phyloP scores from a whole-genome alignment of 768 basidiomycete species.

The Mycena chlorophos region DNA sequence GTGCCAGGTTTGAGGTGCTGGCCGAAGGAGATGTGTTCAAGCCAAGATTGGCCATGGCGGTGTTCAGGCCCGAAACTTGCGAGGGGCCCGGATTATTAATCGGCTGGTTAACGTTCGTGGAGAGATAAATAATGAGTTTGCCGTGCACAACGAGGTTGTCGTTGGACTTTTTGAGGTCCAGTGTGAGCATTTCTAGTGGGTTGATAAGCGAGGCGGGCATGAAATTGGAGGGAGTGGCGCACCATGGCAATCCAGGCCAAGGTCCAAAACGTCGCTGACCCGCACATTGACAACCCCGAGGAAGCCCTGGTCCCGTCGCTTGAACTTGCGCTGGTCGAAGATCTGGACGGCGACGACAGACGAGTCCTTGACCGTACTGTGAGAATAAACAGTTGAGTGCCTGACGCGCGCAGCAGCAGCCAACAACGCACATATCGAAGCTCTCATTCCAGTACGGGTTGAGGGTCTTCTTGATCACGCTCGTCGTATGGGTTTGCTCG shows the following conservation, averaged over 20 bases:
- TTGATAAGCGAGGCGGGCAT: slow-evolving; percentile 6
- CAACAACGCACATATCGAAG: slow-evolving; percentile 82
- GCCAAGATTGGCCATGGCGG: slow-evolving; percentile 61
- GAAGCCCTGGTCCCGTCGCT: slow-evolving; percentile 96
- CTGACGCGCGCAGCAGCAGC: not conserved
- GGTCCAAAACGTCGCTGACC: slow-evolving; percentile 86
- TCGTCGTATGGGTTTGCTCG: slow-evolving; percentile 95
- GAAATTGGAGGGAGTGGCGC: slow-evolving; percentile 26
- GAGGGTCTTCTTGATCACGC: slow-evolving; percentile 93
- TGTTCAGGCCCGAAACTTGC: slow-evolving; percentile 58
- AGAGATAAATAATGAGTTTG: slow-evolving; percentile 94
- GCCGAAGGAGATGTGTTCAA: slow-evolving; percentile 60
- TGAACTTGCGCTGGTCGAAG: slow-evolving; percentile 99
- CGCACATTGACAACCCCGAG: slow-evolving; percentile 95
- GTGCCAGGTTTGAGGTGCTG: slow-evolving; percentile 53
- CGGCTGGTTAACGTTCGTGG: slow-evolving; percentile 84
- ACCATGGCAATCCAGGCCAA: slow-evolving; percentile 94
- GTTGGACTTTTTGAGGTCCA: slow-evolving; percentile 98
- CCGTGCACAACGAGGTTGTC: slow-evolving; percentile 98
- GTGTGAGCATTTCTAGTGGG: slow-evolving; percentile 85
- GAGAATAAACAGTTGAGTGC: slow-evolving; percentile 13
- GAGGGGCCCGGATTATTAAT: slow-evolving; percentile 84
- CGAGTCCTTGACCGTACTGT: slow-evolving; percentile 93
- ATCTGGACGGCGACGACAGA: slow-evolving; percentile 98
- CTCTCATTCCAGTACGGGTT: slow-evolving; percentile 98